A percentile compares a stretch with the other conserved stretches of the same genome.
Evolutionary conservation across 345 rosid genomes (phyloP).

Genomic region (Hevea brasiliensis): DNA sequence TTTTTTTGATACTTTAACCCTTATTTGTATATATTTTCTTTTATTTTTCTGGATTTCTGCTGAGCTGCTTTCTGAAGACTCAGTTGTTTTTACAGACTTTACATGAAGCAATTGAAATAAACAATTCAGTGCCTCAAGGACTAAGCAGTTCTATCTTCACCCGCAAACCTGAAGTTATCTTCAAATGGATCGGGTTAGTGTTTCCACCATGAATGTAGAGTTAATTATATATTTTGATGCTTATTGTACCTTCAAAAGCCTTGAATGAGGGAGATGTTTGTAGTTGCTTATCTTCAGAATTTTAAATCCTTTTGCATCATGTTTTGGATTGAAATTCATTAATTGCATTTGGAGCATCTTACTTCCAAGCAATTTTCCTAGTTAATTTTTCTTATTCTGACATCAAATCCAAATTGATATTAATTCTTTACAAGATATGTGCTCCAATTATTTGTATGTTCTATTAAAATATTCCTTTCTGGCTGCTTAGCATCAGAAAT

Average conservation of each 20-base stretch:
- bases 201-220: neutral
- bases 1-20: neutral
- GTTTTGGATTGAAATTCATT: neutral
- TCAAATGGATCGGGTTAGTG: constrained; percentile 85
- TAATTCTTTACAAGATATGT: neutral
- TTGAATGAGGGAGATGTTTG: neutral
- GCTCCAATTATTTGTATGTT: neutral
- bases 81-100: constrained; percentile 51
- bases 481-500: neutral
- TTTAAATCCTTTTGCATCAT: neutral
- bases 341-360: neutral
- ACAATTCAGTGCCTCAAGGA: constrained; percentile 96
- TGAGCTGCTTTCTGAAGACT: constrained; percentile 5
- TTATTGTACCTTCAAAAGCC: neutral
- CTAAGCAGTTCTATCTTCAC: constrained; percentile 92
- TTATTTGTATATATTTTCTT: neutral
- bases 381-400: neutral
- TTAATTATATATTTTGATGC: neutral
- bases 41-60: neutral
- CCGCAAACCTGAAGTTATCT: constrained; percentile 65
- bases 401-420: neutral
- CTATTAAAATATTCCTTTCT: neutral
- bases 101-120: constrained; percentile 81
- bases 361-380: neutral
- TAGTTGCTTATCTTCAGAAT: neutral